Evolutionary conservation across 371 early-diverging fungal genomes (phyloP).

Genomic region (Lichtheimia ornata): DNA sequence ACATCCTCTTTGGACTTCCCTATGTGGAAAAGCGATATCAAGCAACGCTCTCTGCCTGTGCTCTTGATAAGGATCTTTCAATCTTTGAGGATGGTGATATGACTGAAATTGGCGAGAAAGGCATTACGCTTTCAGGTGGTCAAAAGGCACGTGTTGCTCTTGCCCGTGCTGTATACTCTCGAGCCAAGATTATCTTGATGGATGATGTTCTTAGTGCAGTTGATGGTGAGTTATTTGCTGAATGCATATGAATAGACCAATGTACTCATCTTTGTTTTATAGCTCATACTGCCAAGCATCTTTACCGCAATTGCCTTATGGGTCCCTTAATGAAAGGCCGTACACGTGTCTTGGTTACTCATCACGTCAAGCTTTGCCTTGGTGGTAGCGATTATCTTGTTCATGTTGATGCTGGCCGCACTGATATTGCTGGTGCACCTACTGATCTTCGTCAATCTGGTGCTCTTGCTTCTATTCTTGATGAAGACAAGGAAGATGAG

Average conservation of each 20-base stretch:
- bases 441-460: slow-evolving; percentile 49
- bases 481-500: slow-evolving; percentile 42
- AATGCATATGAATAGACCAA: background rate
- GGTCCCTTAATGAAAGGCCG: slow-evolving; percentile 73
- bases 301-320: slow-evolving; percentile 71
- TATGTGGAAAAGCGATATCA: slow-evolving; percentile 47
- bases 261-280: background rate
- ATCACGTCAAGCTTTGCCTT: slow-evolving; percentile 82
- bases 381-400: slow-evolving; percentile 66
- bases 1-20: slow-evolving; percentile 56
- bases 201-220: slow-evolving; percentile 86
- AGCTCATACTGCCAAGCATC: slow-evolving; percentile 86
- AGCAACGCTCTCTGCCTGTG: slow-evolving; percentile 65
- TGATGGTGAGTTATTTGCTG: slow-evolving; percentile 46
- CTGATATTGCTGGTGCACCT: slow-evolving; percentile 42
- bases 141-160: slow-evolving; percentile 82
- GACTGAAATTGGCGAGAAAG: slow-evolving; percentile 93
- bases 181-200: slow-evolving; percentile 71
- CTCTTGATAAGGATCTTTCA: slow-evolving; percentile 51
- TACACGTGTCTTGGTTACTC: slow-evolving; percentile 87
- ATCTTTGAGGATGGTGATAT: slow-evolving; percentile 80
- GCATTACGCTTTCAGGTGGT: slow-evolving; percentile 76
- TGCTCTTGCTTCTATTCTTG: slow-evolving; percentile 32
- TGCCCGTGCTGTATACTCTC: slow-evolving; percentile 84
- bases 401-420: slow-evolving; percentile 60